A percentile compares a stretch with the other conserved stretches of the same genome.
These are phyloP conservation scores for Zostera marina DNA, from an alignment of 116 monocot genomes.

Conservation along the genomic window DNA sequence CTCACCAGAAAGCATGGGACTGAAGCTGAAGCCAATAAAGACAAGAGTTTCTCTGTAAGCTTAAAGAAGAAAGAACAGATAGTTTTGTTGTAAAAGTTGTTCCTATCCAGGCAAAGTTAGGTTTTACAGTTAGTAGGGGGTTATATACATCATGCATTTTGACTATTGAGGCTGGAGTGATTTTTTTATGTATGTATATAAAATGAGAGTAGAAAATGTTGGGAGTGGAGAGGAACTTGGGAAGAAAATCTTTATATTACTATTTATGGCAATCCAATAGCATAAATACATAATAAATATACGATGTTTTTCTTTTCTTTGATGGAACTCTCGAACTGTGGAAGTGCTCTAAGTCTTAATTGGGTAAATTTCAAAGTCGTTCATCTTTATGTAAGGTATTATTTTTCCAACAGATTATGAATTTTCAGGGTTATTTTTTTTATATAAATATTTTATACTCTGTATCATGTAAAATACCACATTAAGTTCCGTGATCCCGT, in stretches of 20 bases:
- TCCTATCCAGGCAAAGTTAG: not conserved
- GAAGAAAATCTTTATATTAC: conserved; percentile 15
- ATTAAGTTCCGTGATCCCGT: too few species aligned
- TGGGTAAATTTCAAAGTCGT: too few species aligned
- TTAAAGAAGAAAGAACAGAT: conserved; percentile 7
- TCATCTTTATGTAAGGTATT: too few species aligned
- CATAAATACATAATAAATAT: too few species aligned
- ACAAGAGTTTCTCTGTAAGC: conserved; percentile 46
- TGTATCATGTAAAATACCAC: too few species aligned
- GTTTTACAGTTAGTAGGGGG: conserved; percentile 6
- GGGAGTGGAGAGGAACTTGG: not conserved
- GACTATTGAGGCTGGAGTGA: not conserved
- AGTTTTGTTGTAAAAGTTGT: not conserved
- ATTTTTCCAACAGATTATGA: too few species aligned
- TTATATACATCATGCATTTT: not conserved
- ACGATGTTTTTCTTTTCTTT: too few species aligned
- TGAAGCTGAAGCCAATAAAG: conserved; percentile 95
- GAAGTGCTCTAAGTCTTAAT: too few species aligned
- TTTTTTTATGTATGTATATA: not conserved
- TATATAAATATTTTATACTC: too few species aligned
- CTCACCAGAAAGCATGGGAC: conserved; percentile 95
- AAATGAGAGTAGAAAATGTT: conserved; percentile 5
- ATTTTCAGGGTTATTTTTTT: too few species aligned
- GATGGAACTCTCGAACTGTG: too few species aligned
- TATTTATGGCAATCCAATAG: conserved; percentile 20